A percentile compares a stretch with the other conserved stretches of the same genome.
Conservation (phyloP, 2,329 filamentous ascomycete genomes). For the Aaosphaeria arxii region DNA sequence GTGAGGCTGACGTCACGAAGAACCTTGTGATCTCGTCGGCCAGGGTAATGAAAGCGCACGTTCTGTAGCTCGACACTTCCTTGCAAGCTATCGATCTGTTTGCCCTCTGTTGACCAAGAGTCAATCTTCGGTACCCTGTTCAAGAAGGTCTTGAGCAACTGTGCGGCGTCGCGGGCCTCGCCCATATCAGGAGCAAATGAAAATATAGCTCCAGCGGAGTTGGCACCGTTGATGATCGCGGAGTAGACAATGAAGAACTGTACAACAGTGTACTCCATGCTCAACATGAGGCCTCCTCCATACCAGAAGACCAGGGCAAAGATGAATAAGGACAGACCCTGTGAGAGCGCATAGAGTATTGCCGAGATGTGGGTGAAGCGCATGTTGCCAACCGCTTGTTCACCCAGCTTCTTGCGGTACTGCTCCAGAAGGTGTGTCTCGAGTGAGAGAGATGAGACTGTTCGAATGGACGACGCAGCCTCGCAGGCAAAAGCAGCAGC, state of each 20-base stretch:
- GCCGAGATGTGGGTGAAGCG: conserved; percentile 74
- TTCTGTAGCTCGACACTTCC: conserved; percentile 85
- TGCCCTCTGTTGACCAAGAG: conserved; percentile 36
- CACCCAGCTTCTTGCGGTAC: conserved; percentile 68
- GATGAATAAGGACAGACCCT: conserved; percentile 62
- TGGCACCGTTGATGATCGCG: conserved; percentile 83
- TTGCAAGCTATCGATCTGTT: conserved; percentile 51
- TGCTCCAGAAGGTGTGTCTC: conserved; percentile 74
- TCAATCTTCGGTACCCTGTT: conserved; percentile 75
- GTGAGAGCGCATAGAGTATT: conserved; percentile 76
- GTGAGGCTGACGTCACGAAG: conserved; percentile 76
- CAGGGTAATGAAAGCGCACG: conserved; percentile 93
- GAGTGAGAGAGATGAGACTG: conserved; percentile 87
- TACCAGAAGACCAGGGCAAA: conserved; percentile 40
- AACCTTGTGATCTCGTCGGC: conserved; percentile 86
- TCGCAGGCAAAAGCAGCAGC: conserved; percentile 92
- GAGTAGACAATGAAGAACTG: conserved; percentile 93
- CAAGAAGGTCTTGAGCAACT: conserved; percentile 77
- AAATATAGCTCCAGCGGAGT: conserved; percentile 90
- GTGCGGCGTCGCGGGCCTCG: conserved; percentile 83
- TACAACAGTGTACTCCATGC: conserved; percentile 63
- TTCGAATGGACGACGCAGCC: conserved; percentile 89
- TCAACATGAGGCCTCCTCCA: conserved; percentile 29
- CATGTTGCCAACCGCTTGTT: conserved; percentile 68
- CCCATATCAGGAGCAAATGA: conserved; percentile 96